A percentile compares a stretch with the other conserved stretches of the same genome.
phyloP scores from a whole-genome alignment of 768 basidiomycete genomes.

The Collybiopsis luxurians region DNA sequence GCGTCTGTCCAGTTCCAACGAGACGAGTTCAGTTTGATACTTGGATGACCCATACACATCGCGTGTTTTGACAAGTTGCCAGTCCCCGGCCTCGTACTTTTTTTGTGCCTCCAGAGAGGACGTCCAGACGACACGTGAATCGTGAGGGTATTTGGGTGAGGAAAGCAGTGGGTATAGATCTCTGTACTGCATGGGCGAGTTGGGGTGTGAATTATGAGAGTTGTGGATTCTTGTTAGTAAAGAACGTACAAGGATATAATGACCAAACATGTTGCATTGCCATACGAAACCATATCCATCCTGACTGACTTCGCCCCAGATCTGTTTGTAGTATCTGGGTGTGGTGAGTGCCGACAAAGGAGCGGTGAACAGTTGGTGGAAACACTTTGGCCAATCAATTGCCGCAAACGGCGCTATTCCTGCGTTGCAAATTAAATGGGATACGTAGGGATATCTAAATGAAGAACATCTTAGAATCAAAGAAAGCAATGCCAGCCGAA shows the following conservation, averaged over 20 bases:
- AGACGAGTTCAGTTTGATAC: conserved; percentile 74
- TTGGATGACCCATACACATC: conserved; percentile 72
- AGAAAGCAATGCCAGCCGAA: background rate
- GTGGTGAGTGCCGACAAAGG: conserved; percentile 47
- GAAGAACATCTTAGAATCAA: background rate
- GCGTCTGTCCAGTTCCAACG: conserved; percentile 48
- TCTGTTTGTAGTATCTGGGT: conserved; percentile 59
- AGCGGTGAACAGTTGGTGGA: conserved; percentile 45
- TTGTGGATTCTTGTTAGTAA: too few relatives aligned
- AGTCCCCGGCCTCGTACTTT: conserved; percentile 62
- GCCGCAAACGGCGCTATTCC: conserved; percentile 59
- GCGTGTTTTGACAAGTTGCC: conserved; percentile 61
- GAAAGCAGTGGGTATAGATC: conserved; percentile 49
- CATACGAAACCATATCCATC: conserved; percentile 81
- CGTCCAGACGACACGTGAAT: conserved; percentile 73
- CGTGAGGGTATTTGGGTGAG: conserved; percentile 37
- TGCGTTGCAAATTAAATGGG: conserved; percentile 80
- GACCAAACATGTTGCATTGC: conserved; percentile 84
- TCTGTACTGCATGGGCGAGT: background rate
- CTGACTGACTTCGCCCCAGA: conserved; percentile 51
- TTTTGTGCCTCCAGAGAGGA: conserved; percentile 64
- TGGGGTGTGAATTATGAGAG: conserved; percentile 1
- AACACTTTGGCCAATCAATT: conserved; percentile 47
- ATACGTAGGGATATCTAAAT: conserved; percentile 72
- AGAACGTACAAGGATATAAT: conserved; percentile 70